Evolutionary conservation across 1,139 yeast species (phyloP).

Genomic region (Lodderomyces beijingensis): DNA sequence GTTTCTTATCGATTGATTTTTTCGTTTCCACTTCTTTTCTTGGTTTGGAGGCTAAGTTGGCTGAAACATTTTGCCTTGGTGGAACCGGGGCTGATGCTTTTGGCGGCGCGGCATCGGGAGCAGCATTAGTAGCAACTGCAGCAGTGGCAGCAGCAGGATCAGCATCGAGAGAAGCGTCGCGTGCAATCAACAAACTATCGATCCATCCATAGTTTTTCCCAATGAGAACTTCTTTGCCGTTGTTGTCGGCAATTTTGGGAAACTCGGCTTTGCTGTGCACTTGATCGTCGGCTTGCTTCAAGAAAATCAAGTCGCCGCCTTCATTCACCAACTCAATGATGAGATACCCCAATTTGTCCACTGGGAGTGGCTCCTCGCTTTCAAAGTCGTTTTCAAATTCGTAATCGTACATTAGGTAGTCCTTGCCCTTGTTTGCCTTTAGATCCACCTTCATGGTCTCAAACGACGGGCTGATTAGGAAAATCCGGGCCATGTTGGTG

Average conservation of each 20-base stretch:
- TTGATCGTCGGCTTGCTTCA: constrained; percentile 32
- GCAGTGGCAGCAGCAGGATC: constrained; percentile 2
- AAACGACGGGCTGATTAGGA: constrained; percentile 34
- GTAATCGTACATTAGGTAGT: constrained; percentile 74
- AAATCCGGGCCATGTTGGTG: constrained; percentile 43
- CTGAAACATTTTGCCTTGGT: no score
- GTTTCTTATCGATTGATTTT: constrained; percentile 5
- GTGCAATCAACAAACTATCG: constrained; percentile 42
- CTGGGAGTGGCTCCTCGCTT: constrained; percentile 26
- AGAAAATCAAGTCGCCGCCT: constrained; percentile 55
- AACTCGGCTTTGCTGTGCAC: constrained; percentile 14
- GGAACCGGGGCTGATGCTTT: no score
- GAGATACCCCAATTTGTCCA: constrained; percentile 51
- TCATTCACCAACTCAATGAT: constrained; percentile 58
- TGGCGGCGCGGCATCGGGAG: no score
- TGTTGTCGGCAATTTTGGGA: constrained; percentile 36
- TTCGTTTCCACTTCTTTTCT: constrained; percentile 9
- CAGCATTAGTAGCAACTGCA: no score
- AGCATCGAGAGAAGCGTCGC: constrained; percentile 20
- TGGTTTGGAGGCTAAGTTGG: constrained; percentile 2
- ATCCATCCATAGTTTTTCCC: constrained; percentile 45
- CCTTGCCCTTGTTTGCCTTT: constrained; percentile 50
- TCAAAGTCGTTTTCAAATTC: constrained; percentile 55
- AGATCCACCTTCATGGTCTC: constrained; percentile 42
- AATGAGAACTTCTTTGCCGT: constrained; percentile 29